Evolutionary conservation across 352 stramenopile genomes (phyloP).

Genomic region (Thalassiosira mediterranea): DNA sequence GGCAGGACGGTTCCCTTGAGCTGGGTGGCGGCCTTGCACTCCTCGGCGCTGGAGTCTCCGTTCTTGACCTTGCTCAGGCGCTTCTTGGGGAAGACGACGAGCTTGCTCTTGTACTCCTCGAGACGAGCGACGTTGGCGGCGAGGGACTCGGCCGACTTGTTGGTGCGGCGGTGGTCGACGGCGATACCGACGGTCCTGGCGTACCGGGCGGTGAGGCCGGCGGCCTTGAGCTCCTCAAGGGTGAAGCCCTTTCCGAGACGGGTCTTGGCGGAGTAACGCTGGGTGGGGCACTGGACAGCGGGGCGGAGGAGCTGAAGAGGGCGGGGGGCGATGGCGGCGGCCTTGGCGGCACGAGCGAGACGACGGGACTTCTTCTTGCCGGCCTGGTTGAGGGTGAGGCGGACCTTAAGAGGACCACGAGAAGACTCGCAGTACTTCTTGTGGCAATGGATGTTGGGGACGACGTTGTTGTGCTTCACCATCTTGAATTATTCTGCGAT

Average conservation of each 20-base stretch:
- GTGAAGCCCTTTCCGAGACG: constrained; percentile 98
- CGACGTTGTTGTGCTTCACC: constrained; percentile 99
- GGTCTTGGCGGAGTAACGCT: constrained; percentile 97
- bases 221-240: constrained; percentile 97
- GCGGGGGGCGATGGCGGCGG: constrained; percentile 95
- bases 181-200: constrained; percentile 97
- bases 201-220: constrained; percentile 94
- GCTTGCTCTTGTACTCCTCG: constrained; percentile 98
- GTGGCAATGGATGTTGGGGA: constrained; percentile 99
- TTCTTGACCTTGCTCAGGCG: constrained; percentile 94
- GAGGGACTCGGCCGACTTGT: constrained; percentile 95
- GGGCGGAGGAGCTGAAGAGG: constrained; percentile 95
- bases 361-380: constrained; percentile 97
- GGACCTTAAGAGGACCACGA: constrained; percentile 76
- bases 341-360: constrained; percentile 94
- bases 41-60: constrained; percentile 89
- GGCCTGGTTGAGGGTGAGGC: constrained; percentile 88
- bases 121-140: constrained; percentile 95
- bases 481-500: constrained; percentile 72
- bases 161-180: constrained; percentile 97
- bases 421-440: constrained; percentile 96
- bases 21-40: constrained; percentile 91
- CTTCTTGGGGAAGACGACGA: constrained; percentile 98
- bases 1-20: constrained; percentile 85
- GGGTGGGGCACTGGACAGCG: constrained; percentile 96